Percentiles rank a stretch among this genome's conserved stretches.
phyloP scores from a whole-genome alignment of 2,329 filamentous ascomycete species.

The Hypoxylon sp. region DNA sequence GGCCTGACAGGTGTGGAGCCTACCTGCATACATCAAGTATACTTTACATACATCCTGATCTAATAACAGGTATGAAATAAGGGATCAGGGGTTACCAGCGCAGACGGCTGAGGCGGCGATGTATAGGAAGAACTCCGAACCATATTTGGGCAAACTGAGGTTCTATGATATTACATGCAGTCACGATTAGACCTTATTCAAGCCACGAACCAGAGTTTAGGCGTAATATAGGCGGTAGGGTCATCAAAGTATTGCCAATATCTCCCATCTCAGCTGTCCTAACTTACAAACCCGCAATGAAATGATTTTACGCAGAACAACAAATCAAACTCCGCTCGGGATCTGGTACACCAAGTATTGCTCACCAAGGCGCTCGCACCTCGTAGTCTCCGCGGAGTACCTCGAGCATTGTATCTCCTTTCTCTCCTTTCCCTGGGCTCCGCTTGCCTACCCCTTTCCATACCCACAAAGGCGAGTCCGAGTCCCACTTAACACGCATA shows the following conservation, averaged over 20 bases:
- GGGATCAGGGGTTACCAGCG: neutral
- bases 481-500: neutral
- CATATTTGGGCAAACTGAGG: neutral
- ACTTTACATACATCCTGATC: neutral
- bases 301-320: neutral
- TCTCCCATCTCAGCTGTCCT: neutral
- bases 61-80: neutral
- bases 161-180: neutral
- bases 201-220: neutral
- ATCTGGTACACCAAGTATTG: neutral
- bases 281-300: neutral
- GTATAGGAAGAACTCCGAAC: neutral
- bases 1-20: conserved; percentile 16
- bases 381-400: neutral
- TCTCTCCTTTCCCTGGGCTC: neutral
- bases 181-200: neutral
- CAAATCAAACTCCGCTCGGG: no score
- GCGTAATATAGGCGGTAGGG: neutral
- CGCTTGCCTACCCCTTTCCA: neutral
- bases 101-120: conserved; percentile 1
- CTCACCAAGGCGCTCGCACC: neutral
- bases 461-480: neutral
- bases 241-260: neutral
- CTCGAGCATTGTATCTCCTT: neutral
- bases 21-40: conserved; percentile 1